Conservation (phyloP, 257 asterid genomes). For the Solanum ossicruentum region DNA sequence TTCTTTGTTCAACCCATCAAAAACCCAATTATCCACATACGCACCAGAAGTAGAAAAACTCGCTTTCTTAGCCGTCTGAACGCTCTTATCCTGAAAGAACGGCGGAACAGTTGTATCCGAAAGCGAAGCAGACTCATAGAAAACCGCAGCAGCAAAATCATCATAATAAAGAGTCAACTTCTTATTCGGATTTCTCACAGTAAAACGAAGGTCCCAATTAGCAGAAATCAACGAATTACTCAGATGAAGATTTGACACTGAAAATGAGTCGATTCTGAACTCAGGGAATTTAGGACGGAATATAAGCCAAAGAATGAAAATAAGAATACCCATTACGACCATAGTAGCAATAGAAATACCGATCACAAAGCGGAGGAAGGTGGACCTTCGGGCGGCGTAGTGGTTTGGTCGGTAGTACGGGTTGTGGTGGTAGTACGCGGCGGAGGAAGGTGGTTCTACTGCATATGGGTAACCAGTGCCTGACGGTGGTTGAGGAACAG, state of each 20-base stretch:
- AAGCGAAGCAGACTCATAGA: conserved; percentile 13
- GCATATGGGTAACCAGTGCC: conserved; percentile 48
- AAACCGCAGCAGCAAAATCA: conserved; percentile 26
- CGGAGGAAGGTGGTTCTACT: conserved; percentile 28
- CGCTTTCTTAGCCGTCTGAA: conserved; percentile 40
- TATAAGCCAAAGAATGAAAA: conserved; percentile 72
- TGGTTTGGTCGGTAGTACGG: conserved; percentile 28
- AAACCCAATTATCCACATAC: conserved; percentile 27
- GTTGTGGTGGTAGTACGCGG: conserved; percentile 22
- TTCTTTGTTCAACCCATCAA: conserved; percentile 33
- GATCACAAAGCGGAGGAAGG: conserved; percentile 66
- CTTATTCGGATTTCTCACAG: conserved; percentile 69
- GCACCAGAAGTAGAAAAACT: conserved; percentile 44
- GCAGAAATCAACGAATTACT: conserved; percentile 26
- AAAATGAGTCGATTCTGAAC: conserved; percentile 54
- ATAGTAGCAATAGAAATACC: conserved; percentile 34
- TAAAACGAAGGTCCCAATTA: conserved; percentile 36
- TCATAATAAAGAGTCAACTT: conserved; percentile 52
- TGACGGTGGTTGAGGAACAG: conserved; percentile 3
- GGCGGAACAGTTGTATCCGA: conserved; percentile 53
- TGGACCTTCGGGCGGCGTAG: conserved; percentile 39
- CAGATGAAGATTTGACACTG: conserved; percentile 46
- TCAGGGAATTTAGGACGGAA: conserved; percentile 81
- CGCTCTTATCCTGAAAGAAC: conserved; percentile 47
- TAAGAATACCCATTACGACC: conserved; percentile 35